A percentile compares a stretch with the other conserved stretches of the same genome.
Evolutionary conservation across 768 basidiomycete genomes (phyloP).

Genomic region (Naganishia kalamii): DNA sequence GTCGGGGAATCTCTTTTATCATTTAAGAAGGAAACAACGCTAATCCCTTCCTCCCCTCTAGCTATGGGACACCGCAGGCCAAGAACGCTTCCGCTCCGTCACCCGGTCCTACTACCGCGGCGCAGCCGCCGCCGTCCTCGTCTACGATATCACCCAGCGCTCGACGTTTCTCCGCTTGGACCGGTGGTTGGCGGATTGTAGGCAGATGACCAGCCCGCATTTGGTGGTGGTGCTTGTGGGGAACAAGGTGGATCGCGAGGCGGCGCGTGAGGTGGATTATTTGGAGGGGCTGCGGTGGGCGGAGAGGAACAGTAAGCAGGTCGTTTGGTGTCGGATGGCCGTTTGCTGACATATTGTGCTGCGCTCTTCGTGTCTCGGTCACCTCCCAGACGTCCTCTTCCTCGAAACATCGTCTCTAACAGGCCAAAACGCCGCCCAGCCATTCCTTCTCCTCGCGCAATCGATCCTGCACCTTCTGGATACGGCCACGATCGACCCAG

Average conservation of each 20-base stretch:
- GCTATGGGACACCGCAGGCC: constrained; percentile 97
- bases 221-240: constrained; percentile 69
- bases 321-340: neutral
- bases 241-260: constrained; percentile 90
- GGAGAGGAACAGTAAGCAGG: constrained; percentile 71
- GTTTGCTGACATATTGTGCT: neutral
- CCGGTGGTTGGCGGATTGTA: constrained; percentile 86
- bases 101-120: constrained; percentile 95
- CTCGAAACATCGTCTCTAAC: constrained; percentile 86
- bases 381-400: constrained; percentile 70
- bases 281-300: constrained; percentile 93
- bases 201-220: constrained; percentile 85
- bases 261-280: constrained; percentile 88
- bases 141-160: constrained; percentile 55
- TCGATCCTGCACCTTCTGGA: constrained; percentile 86
- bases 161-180: constrained; percentile 75
- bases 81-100: constrained; percentile 79
- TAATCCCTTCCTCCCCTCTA: constrained; percentile 37
- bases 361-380: neutral
- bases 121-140: constrained; percentile 52
- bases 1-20: neutral
- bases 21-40: constrained; percentile 5
- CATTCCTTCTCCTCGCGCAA: constrained; percentile 74
- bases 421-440: constrained; percentile 85
- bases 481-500: constrained; percentile 82